Percentiles rank a stretch among this genome's conserved stretches.
phyloP scores from a whole-genome alignment of 306 rosid species.

The Rubus idaeus region DNA sequence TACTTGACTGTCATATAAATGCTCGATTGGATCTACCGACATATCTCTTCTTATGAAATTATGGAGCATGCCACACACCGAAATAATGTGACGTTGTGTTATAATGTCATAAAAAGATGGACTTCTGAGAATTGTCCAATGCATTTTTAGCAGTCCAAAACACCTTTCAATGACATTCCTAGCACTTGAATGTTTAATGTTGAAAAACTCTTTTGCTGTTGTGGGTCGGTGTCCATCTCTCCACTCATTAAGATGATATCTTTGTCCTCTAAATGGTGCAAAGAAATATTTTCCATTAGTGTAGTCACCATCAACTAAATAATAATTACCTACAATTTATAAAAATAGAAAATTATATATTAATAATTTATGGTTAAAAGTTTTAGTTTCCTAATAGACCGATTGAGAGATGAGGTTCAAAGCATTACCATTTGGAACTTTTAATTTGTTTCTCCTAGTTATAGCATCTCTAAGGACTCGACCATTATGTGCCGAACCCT shows the following conservation, averaged over 20 bases:
- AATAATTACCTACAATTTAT: neutral
- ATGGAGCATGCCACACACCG: neutral
- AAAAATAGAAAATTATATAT: neutral
- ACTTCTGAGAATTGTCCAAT: neutral
- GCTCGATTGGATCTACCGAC: neutral
- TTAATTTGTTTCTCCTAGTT: too few species aligned
- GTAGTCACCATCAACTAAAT: neutral
- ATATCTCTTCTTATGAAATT: neutral
- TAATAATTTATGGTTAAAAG: too few species aligned
- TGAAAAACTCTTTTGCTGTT: neutral
- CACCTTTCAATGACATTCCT: constrained; percentile 4
- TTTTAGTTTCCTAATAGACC: neutral
- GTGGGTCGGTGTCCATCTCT: neutral
- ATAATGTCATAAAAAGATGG: neutral
- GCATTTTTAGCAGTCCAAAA: neutral
- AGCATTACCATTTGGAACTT: neutral
- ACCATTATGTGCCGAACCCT: too few species aligned
- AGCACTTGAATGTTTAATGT: neutral
- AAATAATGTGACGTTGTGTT: neutral
- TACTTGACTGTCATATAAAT: neutral
- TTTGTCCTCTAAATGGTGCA: neutral
- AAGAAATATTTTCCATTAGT: constrained; percentile 1
- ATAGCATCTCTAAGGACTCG: too few species aligned
- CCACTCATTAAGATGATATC: neutral
- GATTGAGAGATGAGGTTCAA: neutral